Percentiles rank a stretch among this genome's conserved stretches.
Conservation (phyloP, 1,284 basidiomycete species). For the Moesziomyces parantarcticus region DNA sequence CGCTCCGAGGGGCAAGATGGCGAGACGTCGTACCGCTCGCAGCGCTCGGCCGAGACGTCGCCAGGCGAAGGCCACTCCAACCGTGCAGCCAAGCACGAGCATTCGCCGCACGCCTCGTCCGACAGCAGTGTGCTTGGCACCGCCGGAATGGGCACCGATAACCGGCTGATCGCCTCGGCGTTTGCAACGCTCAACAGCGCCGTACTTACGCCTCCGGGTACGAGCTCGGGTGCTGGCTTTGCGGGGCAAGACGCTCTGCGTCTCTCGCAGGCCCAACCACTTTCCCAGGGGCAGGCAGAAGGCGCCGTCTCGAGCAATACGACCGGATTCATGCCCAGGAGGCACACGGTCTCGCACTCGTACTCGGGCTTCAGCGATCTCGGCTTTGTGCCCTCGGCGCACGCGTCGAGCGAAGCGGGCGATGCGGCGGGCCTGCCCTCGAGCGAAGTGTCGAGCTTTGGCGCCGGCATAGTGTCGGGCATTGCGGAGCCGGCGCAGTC, state of each 20-base stretch:
- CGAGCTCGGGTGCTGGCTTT: conserved; percentile 16
- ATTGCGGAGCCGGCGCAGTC: conserved; percentile 26
- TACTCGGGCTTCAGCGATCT: conserved; percentile 30
- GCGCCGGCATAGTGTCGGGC: conserved; percentile 10
- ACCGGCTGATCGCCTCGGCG: conserved; percentile 40
- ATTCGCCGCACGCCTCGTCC: conserved; percentile 28
- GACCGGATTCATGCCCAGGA: conserved; percentile 18
- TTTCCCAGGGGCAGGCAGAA: conserved; percentile 13
- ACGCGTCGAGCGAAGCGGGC: conserved; percentile 14
- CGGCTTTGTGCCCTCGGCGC: conserved; percentile 17
- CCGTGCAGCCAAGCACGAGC: conserved; percentile 15
- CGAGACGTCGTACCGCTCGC: conserved; percentile 19
- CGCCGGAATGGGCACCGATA: conserved; percentile 16
- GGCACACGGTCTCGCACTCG: conserved; percentile 45
- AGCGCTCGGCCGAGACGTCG: conserved; percentile 18
- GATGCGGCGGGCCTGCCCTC: conserved; percentile 16
- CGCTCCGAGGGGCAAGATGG: conserved; percentile 30
- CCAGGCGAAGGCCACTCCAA: conserved; percentile 8
- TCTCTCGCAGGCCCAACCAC: conserved; percentile 12
- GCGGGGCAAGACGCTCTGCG: conserved; percentile 12
- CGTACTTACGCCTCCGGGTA: conserved; percentile 30
- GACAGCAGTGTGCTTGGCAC: conserved; percentile 18
- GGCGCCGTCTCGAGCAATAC: conserved; percentile 7
- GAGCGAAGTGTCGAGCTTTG: conserved; percentile 21
- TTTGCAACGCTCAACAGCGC: conserved; percentile 49